Conservation (phyloP, 441 rosid genomes). For the Iberis amara region DNA sequence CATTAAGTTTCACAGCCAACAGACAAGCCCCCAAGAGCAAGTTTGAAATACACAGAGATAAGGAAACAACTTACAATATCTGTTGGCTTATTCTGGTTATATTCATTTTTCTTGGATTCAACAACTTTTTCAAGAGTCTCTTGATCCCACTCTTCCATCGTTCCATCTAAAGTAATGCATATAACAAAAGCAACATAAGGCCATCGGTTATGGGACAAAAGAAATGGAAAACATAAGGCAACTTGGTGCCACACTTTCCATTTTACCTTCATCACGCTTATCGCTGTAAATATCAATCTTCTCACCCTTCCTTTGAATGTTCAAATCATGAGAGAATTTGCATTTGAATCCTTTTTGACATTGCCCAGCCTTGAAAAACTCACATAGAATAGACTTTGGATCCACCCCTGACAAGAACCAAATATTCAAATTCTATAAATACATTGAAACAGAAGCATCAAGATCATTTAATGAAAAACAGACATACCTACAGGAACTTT, state of each 20-base stretch:
- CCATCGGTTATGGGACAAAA: not conserved
- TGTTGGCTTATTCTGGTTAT: constrained; percentile 82
- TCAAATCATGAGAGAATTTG: constrained; percentile 92
- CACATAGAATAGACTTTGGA: constrained; percentile 86
- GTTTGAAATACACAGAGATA: no score
- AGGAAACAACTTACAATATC: constrained; percentile 37
- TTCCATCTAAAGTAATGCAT: constrained; percentile 33
- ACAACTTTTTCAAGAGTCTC: constrained; percentile 88
- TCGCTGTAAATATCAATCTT: constrained; percentile 86
- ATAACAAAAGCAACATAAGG: constrained; percentile 11
- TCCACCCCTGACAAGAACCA: constrained; percentile 61
- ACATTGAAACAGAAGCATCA: not conserved
- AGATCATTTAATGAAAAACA: not conserved
- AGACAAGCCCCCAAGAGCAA: no score
- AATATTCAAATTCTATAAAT: not conserved
- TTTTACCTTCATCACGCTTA: constrained; percentile 63
- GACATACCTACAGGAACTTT: constrained; percentile 79
- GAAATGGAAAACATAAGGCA: no score
- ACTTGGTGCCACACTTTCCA: not conserved
- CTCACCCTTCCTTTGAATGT: constrained; percentile 90
- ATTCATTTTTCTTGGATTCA: constrained; percentile 72
- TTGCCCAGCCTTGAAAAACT: constrained; percentile 83
- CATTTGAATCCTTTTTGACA: constrained; percentile 89
- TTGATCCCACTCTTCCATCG: constrained; percentile 97
- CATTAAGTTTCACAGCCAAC: no score